Evolutionary conservation across 148 eudicot genomes (phyloP), one percentile per base, ranked within the genome.

Genomic region (Chenopodium quinoa): DNA sequence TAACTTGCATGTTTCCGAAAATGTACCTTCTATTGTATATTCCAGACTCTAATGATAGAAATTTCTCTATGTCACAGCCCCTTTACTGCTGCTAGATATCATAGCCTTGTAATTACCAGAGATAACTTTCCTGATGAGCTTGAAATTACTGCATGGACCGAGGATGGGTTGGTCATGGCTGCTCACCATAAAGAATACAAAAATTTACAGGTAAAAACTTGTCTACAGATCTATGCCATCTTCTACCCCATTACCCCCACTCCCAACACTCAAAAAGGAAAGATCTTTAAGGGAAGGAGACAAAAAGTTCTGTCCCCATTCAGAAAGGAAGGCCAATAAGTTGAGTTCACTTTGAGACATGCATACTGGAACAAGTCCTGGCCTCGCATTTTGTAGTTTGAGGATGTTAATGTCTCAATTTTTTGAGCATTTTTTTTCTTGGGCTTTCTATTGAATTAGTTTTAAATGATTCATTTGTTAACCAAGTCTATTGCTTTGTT

Each of bases 121-220:
- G 95, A 92, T 64, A 88, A 87, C 82, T 97, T 97, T 86, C 99
- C 99, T 17, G 97, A 91, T 0, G 93, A 29, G 62, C 99, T 97
- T 69, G 99, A 97, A 88, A 88, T 96, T 71, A 94, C 98, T 12
- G 99, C 99, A 50, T 94, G 98, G 99, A 97, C 98, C 1, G 98
- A 94, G 83, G 98, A 97, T 87, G 99, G 97, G 37, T 83, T 97
- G 22, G 87, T 94, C 63, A 97, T 94, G 99, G 99, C 98, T 86
- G 99, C 99, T 84, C 91, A 93, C 73, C 99, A 97, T 86, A 97
- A 91, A 85, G 71, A 80, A 68, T 88, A 89, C 86, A 88, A 71
- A 79, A 90, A 97, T 87, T 77, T 94, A 71, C 90, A 89, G 98
- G 99, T 94, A 71, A 86, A 89, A 75, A 22, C 4, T 2, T 34